phyloP scores from a whole-genome alignment of 2,329 filamentous ascomycete genomes.

The Colletotrichum tofieldiae region DNA sequence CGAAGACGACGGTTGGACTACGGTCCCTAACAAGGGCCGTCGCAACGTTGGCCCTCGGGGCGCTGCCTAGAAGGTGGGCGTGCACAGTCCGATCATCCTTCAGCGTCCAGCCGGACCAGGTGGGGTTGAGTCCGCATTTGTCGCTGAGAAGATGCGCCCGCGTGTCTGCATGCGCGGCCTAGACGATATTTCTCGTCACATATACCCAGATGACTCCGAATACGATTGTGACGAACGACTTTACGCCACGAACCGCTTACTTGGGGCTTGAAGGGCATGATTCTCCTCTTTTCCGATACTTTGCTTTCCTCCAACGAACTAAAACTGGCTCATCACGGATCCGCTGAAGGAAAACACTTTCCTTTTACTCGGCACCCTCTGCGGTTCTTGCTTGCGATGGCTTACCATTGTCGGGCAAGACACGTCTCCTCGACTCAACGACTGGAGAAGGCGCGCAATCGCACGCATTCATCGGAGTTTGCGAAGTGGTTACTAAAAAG shows the following conservation, averaged over 20 bases:
- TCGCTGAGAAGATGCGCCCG: constrained; percentile 39
- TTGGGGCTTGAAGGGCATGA: constrained; percentile 39
- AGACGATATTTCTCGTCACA: constrained; percentile 40
- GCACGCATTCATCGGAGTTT: constrained; percentile 44
- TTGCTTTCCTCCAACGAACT: constrained; percentile 30
- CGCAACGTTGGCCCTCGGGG: constrained; percentile 43
- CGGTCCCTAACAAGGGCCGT: constrained; percentile 57
- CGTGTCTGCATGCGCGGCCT: constrained; percentile 33
- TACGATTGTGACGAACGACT: constrained; percentile 43
- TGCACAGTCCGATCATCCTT: constrained; percentile 35
- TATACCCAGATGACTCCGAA: constrained; percentile 43
- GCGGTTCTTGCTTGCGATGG: constrained; percentile 33
- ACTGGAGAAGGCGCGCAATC: constrained; percentile 42
- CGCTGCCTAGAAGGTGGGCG: constrained; percentile 37
- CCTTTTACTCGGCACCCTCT: constrained; percentile 34
- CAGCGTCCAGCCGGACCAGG: constrained; percentile 35
- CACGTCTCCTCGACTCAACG: constrained; percentile 40
- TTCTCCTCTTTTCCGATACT: constrained; percentile 32
- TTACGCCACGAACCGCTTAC: constrained; percentile 41
- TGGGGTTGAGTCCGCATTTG: constrained; percentile 31
- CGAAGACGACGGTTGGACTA: constrained; percentile 77
- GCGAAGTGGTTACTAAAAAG: constrained; percentile 42
- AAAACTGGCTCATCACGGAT: constrained; percentile 29
- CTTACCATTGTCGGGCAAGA: constrained; percentile 11
- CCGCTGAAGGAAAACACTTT: constrained; percentile 37